Evolutionary conservation across 176 grass and related monocot species (phyloP), one percentile per base, ranked within the genome.

Genomic region (Hordeum vulgare): DNA sequence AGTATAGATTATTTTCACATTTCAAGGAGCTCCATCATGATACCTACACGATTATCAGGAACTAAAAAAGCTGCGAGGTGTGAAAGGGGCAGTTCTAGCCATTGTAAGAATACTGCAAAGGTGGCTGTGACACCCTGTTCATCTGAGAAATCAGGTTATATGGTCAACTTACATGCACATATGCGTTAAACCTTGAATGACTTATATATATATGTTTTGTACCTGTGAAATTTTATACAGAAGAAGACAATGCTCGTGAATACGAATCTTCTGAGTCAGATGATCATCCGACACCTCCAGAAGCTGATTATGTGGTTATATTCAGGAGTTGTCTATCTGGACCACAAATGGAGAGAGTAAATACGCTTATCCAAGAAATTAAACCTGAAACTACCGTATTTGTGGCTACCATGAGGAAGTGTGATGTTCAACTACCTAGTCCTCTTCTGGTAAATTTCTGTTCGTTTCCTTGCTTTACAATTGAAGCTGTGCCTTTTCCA

Each of bases 111-210:
- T 66, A 61, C 71, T 49, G 3, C 5, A 61, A 77, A 33, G 58
- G 71, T 4, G 11, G 31, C 40, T 34, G 7, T 13, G 60, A 66
- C 58, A 17, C 6, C 54, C 7, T 78, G 58, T 27, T 42, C 58
- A 61, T 78, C 58, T 40, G 76, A 78, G 12, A 25, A 78, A 78
- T 78, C 57, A 61, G 76, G 76, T 78, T 61, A 62, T 40, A 63
- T 61, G 62, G 69, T 28, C 25, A 15, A 41, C n/a, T 72, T 75
- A 9, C 24, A 31, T 75, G 27, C 0, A 34, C 72, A 47, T 47
- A 72, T 34, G 47, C 2, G 33, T 75, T 29, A 54, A 56, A 20
- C 7, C 3, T 18, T 18, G 3, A 61, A 37, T 61, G 28, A 8
- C 24, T 20, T 40, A 7, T 24, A 21, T 3, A 7, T 24, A 21